Percentiles rank a stretch among this genome's conserved stretches.
phyloP scores from a whole-genome alignment of 768 basidiomycete genomes.

The Infundibulicybe gibba region DNA sequence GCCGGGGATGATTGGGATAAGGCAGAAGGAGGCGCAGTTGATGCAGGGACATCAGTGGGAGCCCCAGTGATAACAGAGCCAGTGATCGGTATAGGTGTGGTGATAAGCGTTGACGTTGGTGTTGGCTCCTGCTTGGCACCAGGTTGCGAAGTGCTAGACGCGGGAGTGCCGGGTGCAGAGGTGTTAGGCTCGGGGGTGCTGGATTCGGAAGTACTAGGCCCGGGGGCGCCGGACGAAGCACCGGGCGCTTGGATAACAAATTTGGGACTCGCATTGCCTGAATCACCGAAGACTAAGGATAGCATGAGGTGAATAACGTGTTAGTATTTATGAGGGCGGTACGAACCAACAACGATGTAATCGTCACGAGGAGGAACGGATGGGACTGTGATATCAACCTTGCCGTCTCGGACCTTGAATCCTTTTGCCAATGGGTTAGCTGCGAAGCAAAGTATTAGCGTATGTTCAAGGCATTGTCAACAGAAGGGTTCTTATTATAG shows the following conservation, averaged over 20 bases:
- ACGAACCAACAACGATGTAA: slow-evolving; percentile 66
- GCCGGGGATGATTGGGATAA: slow-evolving; percentile 7
- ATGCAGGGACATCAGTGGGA: not conserved
- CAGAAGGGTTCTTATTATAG: not conserved
- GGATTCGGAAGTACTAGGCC: slow-evolving; percentile 2
- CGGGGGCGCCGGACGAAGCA: slow-evolving; percentile 15
- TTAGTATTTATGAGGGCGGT: not conserved
- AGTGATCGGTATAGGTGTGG: slow-evolving; percentile 26
- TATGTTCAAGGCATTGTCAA: not conserved
- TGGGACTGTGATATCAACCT: slow-evolving; percentile 51
- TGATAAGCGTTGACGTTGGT: slow-evolving; percentile 17
- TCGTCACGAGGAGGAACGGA: slow-evolving; percentile 34
- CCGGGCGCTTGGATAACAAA: slow-evolving; percentile 59
- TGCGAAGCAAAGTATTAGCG: slow-evolving; percentile 18
- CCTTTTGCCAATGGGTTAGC: slow-evolving; percentile 54
- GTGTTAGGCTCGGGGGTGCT: slow-evolving; percentile 1
- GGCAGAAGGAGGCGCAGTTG: not conserved
- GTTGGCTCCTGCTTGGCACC: no score
- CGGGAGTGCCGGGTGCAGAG: slow-evolving; percentile 7
- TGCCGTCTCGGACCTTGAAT: slow-evolving; percentile 50
- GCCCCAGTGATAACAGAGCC: slow-evolving; percentile 26
- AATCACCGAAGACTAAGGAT: slow-evolving; percentile 58
- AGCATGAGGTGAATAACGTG: slow-evolving; percentile 4
- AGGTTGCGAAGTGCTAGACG: slow-evolving; percentile 13
- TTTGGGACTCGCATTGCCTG: slow-evolving; percentile 54